Evolutionary conservation across 495 filamentous ascomycete species (phyloP).

Genomic region (Aspergillus leporis): DNA sequence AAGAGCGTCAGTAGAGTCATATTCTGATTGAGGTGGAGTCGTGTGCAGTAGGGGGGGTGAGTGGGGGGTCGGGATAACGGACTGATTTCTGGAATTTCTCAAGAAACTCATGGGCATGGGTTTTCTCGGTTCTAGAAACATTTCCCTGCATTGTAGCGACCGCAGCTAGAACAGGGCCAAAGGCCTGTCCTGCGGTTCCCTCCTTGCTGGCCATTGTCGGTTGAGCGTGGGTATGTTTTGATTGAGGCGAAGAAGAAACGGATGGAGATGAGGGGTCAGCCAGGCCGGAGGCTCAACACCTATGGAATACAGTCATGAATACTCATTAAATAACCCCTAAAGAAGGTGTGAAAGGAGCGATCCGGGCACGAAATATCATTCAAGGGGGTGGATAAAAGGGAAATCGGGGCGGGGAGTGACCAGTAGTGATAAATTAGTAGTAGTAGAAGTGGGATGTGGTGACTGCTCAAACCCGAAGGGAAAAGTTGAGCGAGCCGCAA

Average conservation of each 20-base stretch:
- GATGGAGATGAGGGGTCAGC: conserved; percentile 28
- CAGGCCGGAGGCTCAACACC: conserved; percentile 32
- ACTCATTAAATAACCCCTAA: conserved; percentile 22
- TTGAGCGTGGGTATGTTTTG: conserved; percentile 17
- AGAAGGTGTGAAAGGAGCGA: neutral
- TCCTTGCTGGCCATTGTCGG: conserved; percentile 69
- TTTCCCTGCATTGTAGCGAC: conserved; percentile 88
- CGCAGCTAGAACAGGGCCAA: conserved; percentile 82
- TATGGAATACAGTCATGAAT: conserved; percentile 25
- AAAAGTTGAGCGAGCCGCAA: conserved; percentile 34
- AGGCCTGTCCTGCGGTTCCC: conserved; percentile 60
- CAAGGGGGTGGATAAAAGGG: conserved; percentile 11
- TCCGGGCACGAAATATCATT: conserved; percentile 3
- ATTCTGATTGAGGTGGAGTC: neutral
- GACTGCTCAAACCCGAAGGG: conserved; percentile 27
- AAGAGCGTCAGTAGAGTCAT: conserved; percentile 12
- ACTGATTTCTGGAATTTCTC: conserved; percentile 99
- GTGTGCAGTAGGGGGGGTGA: conserved; percentile 2
- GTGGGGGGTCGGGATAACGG: conserved; percentile 40
- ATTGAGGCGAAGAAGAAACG: conserved; percentile 15
- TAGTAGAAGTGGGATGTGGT: conserved; percentile 43
- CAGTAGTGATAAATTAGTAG: conserved; percentile 10
- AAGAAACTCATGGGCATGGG: conserved; percentile 84
- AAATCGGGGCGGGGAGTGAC: conserved; percentile 19
- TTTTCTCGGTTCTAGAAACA: conserved; percentile 79